Evolutionary conservation across 2,329 filamentous ascomycete species (phyloP).

Genomic region (Canariomyces notabilis): DNA sequence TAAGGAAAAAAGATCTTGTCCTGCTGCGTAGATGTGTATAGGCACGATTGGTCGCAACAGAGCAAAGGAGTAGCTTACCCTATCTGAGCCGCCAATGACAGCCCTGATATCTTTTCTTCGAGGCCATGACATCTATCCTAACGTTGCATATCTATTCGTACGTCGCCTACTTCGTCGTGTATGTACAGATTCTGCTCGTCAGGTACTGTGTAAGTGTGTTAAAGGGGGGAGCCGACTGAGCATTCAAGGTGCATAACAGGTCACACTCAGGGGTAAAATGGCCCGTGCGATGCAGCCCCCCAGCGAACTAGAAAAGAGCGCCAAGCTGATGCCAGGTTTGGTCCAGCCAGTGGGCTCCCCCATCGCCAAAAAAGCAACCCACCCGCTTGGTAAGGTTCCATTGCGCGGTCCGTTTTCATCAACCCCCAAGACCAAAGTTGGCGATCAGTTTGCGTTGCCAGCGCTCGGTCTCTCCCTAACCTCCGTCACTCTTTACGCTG

Average conservation of each 20-base stretch:
- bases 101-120: too few species aligned
- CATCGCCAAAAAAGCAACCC: constrained; percentile 5
- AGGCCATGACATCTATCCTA: too few species aligned
- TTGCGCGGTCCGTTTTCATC: too few species aligned
- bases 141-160: too few species aligned
- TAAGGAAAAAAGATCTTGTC: too few species aligned
- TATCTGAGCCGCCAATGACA: too few species aligned
- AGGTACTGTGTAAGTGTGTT: too few species aligned
- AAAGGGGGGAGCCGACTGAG: not conserved
- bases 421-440: constrained; percentile 3
- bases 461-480: constrained; percentile 9
- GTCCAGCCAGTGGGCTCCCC: constrained; percentile 6
- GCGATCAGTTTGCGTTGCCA: constrained; percentile 2
- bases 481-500: not conserved
- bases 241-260: not conserved
- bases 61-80: too few species aligned
- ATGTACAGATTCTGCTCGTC: too few species aligned
- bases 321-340: constrained; percentile 5
- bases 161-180: too few species aligned
- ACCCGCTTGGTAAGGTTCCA: constrained; percentile 4
- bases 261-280: not conserved
- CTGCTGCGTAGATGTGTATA: too few species aligned
- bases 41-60: too few species aligned
- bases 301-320: constrained; percentile 8
- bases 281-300: not conserved